A percentile compares a stretch with the other conserved stretches of the same genome.
These are phyloP conservation scores for Zymoseptoria pseudotritici DNA, from an alignment of 2,329 filamentous ascomycete genomes.

Conservation along the genomic window DNA sequence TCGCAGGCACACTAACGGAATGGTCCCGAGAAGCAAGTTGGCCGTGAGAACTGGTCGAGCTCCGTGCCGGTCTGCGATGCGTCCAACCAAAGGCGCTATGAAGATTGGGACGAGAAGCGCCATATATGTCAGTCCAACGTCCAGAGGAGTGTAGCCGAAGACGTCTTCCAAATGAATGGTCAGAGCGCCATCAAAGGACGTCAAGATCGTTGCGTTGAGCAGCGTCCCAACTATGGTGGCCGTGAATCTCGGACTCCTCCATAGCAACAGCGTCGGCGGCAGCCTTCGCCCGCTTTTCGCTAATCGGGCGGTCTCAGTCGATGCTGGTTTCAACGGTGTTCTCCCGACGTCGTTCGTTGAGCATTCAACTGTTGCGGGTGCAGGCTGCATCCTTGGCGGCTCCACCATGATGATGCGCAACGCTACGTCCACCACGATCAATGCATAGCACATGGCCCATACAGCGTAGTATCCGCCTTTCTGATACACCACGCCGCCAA, in stretches of 20 bases:
- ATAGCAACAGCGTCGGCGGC: not conserved
- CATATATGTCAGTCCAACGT: conserved; percentile 2
- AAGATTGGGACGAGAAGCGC: conserved; percentile 2
- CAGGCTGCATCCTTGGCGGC: not conserved
- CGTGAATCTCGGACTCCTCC: not conserved
- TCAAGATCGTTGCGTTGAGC: conserved; percentile 1
- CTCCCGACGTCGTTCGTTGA: not conserved
- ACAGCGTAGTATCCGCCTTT: conserved; percentile 5
- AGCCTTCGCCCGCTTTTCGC: not conserved
- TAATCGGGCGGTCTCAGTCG: too few relatives aligned
- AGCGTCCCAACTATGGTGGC: conserved; percentile 1
- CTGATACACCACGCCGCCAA: conserved; percentile 4
- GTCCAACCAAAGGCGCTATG: conserved; percentile 1
- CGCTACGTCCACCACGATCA: conserved; percentile 1
- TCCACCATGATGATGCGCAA: conserved; percentile 3
- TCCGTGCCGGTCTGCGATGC: conserved; percentile 1
- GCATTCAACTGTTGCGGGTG: not conserved
- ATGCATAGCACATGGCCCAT: conserved; percentile 1
- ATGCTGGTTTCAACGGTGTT: not conserved
- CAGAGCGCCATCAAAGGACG: conserved; percentile 5
- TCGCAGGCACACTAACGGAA: conserved; percentile 2
- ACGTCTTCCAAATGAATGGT: conserved; percentile 1
- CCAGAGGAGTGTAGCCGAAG: conserved; percentile 1
- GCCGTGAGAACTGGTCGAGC: not conserved
- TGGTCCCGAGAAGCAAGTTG: not conserved